Conservation (phyloP, 2,329 filamentous ascomycete genomes). For the Pyrenophora teres region DNA sequence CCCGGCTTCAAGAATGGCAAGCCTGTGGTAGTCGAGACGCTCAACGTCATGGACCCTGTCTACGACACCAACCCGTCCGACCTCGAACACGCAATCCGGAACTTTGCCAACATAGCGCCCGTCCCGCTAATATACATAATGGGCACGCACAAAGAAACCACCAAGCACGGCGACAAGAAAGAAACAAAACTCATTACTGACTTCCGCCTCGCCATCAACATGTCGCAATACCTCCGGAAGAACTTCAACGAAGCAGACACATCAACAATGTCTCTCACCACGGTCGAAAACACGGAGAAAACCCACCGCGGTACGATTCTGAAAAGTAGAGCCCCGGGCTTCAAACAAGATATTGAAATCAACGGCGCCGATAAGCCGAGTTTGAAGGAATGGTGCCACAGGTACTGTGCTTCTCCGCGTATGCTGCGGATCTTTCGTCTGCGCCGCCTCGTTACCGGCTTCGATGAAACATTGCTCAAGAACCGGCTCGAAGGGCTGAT, state of each 20-base stretch:
- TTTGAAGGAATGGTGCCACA: slow-evolving; percentile 68
- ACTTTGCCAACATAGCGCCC: slow-evolving; percentile 35
- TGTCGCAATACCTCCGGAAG: slow-evolving; percentile 35
- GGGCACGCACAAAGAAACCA: slow-evolving; percentile 46
- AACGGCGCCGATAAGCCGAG: slow-evolving; percentile 48
- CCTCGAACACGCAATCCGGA: slow-evolving; percentile 36
- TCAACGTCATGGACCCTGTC: slow-evolving; percentile 35
- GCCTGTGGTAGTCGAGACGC: slow-evolving; percentile 33
- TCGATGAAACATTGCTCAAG: slow-evolving; percentile 62
- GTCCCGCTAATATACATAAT: slow-evolving; percentile 45
- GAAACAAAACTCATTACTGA: slow-evolving; percentile 44
- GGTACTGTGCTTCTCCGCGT: slow-evolving; percentile 64
- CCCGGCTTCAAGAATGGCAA: slow-evolving; percentile 32
- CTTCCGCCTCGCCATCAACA: slow-evolving; percentile 45
- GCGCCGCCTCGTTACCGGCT: slow-evolving; percentile 58
- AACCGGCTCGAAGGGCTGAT: slow-evolving; percentile 62
- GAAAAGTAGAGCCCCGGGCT: slow-evolving; percentile 56
- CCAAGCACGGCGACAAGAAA: slow-evolving; percentile 42
- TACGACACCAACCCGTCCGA: slow-evolving; percentile 41
- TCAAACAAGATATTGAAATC: slow-evolving; percentile 53
- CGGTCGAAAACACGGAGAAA: slow-evolving; percentile 63
- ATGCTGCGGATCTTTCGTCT: slow-evolving; percentile 59
- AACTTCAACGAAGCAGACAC: slow-evolving; percentile 25
- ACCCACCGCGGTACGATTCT: slow-evolving; percentile 68
- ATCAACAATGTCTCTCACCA: slow-evolving; percentile 40